These are phyloP conservation scores for Mesembryanthemum crystallinum DNA, from an alignment of 148 eudicot species.

Conservation along the genomic window DNA sequence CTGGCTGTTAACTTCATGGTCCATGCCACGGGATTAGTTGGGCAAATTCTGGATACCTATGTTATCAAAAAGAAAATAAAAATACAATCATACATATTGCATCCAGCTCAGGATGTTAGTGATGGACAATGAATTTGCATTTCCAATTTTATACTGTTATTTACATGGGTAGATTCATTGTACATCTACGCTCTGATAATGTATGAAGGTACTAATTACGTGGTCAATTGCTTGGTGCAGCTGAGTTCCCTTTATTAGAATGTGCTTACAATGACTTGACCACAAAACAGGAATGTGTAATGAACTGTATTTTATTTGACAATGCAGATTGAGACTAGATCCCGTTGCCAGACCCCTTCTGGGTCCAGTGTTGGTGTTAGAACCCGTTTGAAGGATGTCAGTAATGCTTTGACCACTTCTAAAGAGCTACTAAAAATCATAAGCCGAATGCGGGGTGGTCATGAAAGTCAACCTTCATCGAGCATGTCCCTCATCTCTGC, in stretches of 20 bases:
- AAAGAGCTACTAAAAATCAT: constrained; percentile 85
- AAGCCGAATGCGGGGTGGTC: constrained; percentile 68
- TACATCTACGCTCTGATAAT: neutral
- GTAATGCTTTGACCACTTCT: constrained; percentile 80
- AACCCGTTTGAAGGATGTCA: constrained; percentile 72
- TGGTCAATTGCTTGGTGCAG: neutral
- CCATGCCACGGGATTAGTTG: too few species aligned
- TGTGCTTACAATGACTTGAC: neutral
- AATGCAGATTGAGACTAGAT: constrained; percentile 71
- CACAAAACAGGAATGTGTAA: neutral
- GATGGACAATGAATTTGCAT: neutral
- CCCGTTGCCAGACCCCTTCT: constrained; percentile 60
- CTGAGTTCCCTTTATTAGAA: neutral
- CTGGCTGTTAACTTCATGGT: too few species aligned
- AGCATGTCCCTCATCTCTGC: constrained; percentile 81
- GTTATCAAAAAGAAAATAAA: too few species aligned
- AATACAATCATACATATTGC: neutral
- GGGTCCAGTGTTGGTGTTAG: constrained; percentile 39
- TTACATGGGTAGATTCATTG: neutral
- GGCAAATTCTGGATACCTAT: too few species aligned
- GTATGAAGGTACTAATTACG: neutral
- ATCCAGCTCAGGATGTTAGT: neutral
- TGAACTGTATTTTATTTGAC: constrained; percentile 7
- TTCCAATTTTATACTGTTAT: neutral
- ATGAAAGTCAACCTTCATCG: constrained; percentile 67